Percentiles rank a stretch among this genome's conserved stretches.
Conservation (phyloP, 208 protist species). For the Trypanosoma theileri region DNA sequence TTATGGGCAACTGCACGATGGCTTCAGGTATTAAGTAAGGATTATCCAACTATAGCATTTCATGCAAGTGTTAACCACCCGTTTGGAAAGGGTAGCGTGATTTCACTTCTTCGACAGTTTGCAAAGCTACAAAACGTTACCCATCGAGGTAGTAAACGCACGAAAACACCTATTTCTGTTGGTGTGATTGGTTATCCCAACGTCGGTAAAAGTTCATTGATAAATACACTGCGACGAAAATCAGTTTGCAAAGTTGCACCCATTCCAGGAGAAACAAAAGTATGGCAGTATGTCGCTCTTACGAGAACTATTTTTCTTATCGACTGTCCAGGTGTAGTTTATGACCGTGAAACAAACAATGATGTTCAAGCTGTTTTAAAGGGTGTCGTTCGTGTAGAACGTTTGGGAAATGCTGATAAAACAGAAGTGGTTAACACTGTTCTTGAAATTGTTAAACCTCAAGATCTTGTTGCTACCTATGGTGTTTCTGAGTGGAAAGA, state of each 20-base stretch:
- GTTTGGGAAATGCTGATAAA: slow-evolving; percentile 90
- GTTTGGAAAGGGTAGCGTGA: slow-evolving; percentile 99
- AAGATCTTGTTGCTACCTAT: slow-evolving; percentile 97
- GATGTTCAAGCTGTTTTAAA: slow-evolving; percentile 98
- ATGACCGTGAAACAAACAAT: slow-evolving; percentile 91
- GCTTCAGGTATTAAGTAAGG: slow-evolving; percentile 96
- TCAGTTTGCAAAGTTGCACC: slow-evolving; percentile 99
- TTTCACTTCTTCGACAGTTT: slow-evolving; percentile 98
- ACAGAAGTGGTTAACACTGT: slow-evolving; percentile 94
- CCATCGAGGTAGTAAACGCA: slow-evolving; percentile 81
- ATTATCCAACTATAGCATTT: slow-evolving; percentile 99
- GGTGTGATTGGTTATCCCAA: slow-evolving; percentile 99
- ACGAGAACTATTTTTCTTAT: slow-evolving; percentile 99
- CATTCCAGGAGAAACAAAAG: slow-evolving; percentile 99
- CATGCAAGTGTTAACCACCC: slow-evolving; percentile 99
- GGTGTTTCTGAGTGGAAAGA: slow-evolving; percentile 93
- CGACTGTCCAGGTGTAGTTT: slow-evolving; percentile 99
- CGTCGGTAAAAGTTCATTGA: slow-evolving; percentile 99
- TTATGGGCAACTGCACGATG: slow-evolving; percentile 97
- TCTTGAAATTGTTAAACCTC: slow-evolving; percentile 93
- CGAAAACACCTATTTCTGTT: slow-evolving; percentile 89
- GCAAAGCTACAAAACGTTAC: slow-evolving; percentile 88
- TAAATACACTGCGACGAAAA: slow-evolving; percentile 99
- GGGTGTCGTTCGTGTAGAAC: slow-evolving; percentile 95
- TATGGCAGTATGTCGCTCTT: slow-evolving; percentile 99